phyloP scores from a whole-genome alignment of 2,329 filamentous ascomycete genomes.

The Microthyrium microscopicum region DNA sequence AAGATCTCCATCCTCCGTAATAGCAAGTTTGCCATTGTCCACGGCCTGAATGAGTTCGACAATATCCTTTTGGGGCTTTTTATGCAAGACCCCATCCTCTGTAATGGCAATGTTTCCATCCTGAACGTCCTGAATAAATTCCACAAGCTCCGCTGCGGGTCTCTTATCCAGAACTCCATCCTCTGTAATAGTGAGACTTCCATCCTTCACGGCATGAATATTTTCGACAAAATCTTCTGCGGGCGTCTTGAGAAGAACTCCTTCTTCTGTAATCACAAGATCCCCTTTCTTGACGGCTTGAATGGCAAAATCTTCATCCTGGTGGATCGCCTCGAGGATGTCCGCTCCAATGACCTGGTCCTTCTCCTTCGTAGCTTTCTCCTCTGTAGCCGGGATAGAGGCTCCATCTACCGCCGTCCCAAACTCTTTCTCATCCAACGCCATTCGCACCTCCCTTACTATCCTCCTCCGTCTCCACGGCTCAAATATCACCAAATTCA shows the following conservation, averaged over 20 bases:
- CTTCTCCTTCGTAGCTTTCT: neutral
- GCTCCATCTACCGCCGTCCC: constrained; percentile 20
- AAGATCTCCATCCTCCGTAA: neutral
- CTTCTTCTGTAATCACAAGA: constrained; percentile 3
- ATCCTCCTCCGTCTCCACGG: constrained; percentile 74
- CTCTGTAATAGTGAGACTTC: too few species aligned
- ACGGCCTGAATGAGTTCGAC: too few species aligned
- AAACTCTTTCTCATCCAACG: constrained; percentile 47
- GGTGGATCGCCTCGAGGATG: constrained; percentile 2
- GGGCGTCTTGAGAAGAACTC: constrained; percentile 9
- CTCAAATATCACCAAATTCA: constrained; percentile 79
- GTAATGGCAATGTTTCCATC: too few species aligned
- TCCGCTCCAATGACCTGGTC: neutral
- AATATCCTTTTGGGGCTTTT: too few species aligned
- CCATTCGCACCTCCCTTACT: constrained; percentile 57
- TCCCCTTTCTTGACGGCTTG: constrained; percentile 7
- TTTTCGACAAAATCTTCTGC: constrained; percentile 7
- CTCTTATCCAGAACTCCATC: too few species aligned
- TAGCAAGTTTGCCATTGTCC: neutral
- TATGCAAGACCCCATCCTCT: too few species aligned
- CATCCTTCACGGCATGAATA: neutral
- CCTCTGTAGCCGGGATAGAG: neutral
- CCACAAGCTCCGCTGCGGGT: too few species aligned
- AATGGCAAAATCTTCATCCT: constrained; percentile 8
- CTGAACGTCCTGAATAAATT: too few species aligned